A percentile compares a stretch with the other conserved stretches of the same genome.
Evolutionary conservation across 495 filamentous ascomycete genomes (phyloP).

Genomic region (Aspergillus egyptiacus): DNA sequence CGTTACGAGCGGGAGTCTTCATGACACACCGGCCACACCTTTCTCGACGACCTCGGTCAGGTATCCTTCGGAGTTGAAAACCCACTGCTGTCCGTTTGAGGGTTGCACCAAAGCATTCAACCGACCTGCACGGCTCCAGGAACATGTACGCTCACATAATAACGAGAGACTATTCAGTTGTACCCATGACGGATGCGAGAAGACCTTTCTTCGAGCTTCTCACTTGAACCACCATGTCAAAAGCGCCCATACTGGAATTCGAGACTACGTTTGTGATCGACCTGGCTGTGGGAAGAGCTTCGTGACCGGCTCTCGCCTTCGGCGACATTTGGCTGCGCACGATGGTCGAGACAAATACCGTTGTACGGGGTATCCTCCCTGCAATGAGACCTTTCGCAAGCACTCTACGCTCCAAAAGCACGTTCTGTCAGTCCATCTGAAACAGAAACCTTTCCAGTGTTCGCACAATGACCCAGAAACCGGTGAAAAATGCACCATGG

Average conservation of each 20-base stretch:
- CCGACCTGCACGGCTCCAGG: conserved; percentile 69
- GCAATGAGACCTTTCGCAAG: conserved; percentile 77
- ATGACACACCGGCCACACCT: conserved; percentile 47
- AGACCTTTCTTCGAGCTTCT: conserved; percentile 72
- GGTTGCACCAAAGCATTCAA: conserved; percentile 81
- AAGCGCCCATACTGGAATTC: conserved; percentile 66
- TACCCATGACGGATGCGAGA: conserved; percentile 61
- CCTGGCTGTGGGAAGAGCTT: conserved; percentile 75
- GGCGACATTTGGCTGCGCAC: conserved; percentile 61
- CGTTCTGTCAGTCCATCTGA: conserved; percentile 64
- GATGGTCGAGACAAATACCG: conserved; percentile 60
- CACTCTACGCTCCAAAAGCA: conserved; percentile 81
- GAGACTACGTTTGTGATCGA: conserved; percentile 63
- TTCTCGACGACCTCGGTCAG: conserved; percentile 50
- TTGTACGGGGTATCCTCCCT: conserved; percentile 70
- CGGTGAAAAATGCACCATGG: conserved; percentile 54
- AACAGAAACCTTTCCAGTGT: conserved; percentile 63
- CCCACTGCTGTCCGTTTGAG: conserved; percentile 59
- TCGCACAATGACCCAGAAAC: conserved; percentile 49
- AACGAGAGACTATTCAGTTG: conserved; percentile 73
- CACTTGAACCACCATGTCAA: conserved; percentile 81
- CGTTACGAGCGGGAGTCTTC: conserved; percentile 29
- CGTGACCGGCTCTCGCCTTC: conserved; percentile 64
- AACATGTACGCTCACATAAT: conserved; percentile 73
- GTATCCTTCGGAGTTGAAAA: conserved; percentile 67